Conservation (phyloP, 495 filamentous ascomycete genomes). For the Aspergillus homomorphus region DNA sequence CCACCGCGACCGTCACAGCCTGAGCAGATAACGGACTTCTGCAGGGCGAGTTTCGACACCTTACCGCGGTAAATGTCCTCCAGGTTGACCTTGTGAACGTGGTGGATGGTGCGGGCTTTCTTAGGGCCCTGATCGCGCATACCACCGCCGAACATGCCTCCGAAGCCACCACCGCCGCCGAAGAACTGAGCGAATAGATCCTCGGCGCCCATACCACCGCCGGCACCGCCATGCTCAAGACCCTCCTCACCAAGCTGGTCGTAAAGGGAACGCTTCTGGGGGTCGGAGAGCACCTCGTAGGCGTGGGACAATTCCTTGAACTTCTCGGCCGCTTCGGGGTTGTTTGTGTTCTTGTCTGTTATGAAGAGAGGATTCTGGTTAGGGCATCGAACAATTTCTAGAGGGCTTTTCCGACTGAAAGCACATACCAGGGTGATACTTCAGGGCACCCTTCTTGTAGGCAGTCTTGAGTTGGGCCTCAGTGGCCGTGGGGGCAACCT, state of each 20-base stretch:
- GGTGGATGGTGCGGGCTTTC: conserved; percentile 93
- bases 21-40: conserved; percentile 95
- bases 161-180: conserved; percentile 77
- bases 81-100: conserved; percentile 95
- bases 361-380: conserved; percentile 8
- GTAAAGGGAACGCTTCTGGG: conserved; percentile 86
- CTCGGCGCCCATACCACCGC: conserved; percentile 89
- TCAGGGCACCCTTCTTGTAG: conserved; percentile 86
- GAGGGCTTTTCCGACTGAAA: neutral
- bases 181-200: conserved; percentile 99
- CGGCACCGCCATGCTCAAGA: conserved; percentile 79
- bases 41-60: conserved; percentile 92
- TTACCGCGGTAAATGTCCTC: conserved; percentile 99
- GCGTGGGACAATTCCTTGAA: conserved; percentile 97
- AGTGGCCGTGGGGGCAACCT: conserved; percentile 70
- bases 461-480: conserved; percentile 84
- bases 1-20: conserved; percentile 95
- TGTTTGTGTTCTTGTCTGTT: conserved; percentile 91
- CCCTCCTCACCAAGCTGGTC: conserved; percentile 98
- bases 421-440: conserved; percentile 80
- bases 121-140: conserved; percentile 82
- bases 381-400: neutral
- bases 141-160: conserved; percentile 81
- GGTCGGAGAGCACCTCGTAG: conserved; percentile 89
- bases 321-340: conserved; percentile 90